A percentile compares a stretch with the other conserved stretches of the same genome.
phyloP scores from a whole-genome alignment of 2,329 filamentous ascomycete genomes.

The Kalmusia sp. region DNA sequence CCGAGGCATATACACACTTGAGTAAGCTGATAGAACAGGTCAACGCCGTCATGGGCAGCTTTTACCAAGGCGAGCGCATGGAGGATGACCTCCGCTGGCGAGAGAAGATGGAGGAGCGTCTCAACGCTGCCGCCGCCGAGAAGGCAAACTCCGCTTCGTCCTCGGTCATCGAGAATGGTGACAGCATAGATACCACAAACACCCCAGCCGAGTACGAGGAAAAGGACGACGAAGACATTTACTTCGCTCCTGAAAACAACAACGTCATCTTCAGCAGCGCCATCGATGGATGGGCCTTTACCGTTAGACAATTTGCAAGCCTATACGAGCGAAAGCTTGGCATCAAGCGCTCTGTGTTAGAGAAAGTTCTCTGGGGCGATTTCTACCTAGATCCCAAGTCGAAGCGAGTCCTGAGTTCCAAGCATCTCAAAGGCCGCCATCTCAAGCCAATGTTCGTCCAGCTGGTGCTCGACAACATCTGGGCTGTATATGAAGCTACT shows the following conservation, averaged over 20 bases:
- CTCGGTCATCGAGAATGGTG: slow-evolving; percentile 60
- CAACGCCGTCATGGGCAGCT: slow-evolving; percentile 95
- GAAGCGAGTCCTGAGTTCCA: slow-evolving; percentile 87
- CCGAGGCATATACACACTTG: slow-evolving; percentile 87
- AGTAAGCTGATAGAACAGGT: slow-evolving; percentile 92
- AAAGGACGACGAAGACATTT: slow-evolving; percentile 93
- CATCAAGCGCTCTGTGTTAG: slow-evolving; percentile 84
- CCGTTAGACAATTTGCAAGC: slow-evolving; percentile 88
- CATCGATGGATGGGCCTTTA: slow-evolving; percentile 99
- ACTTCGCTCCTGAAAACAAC: slow-evolving; percentile 97
- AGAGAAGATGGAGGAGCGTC: slow-evolving; percentile 86
- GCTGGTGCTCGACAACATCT: slow-evolving; percentile 91
- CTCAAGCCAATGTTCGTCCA: slow-evolving; percentile 98
- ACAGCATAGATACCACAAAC: slow-evolving; percentile 56
- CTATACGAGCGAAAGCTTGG: slow-evolving; percentile 97
- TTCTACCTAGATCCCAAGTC: slow-evolving; percentile 97
- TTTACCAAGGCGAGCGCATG: slow-evolving; percentile 98
- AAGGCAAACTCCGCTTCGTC: slow-evolving; percentile 63
- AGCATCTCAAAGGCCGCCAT: slow-evolving; percentile 89
- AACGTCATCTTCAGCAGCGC: slow-evolving; percentile 99
- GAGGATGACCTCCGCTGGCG: slow-evolving; percentile 97
- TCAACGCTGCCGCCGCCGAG: slow-evolving; percentile 73
- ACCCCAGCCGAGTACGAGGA: slow-evolving; percentile 76
- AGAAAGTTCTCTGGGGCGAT: slow-evolving; percentile 96
- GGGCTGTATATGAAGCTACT: slow-evolving; percentile 93